phyloP scores from a whole-genome alignment of 257 asterid species.

The Penstemon newberryi region DNA sequence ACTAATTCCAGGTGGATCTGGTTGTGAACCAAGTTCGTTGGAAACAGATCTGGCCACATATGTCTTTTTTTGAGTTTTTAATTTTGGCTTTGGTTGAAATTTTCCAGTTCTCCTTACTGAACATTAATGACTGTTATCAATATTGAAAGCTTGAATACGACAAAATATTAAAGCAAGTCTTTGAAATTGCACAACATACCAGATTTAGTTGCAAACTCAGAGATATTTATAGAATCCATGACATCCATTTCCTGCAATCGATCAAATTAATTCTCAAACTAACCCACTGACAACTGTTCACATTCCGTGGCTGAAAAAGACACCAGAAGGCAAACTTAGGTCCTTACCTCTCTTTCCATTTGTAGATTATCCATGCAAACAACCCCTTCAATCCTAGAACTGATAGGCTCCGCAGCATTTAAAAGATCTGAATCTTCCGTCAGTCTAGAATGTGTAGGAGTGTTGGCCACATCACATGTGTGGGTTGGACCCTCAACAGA shows the following conservation, averaged over 20 bases:
- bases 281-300: background rate
- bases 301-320: slow-evolving; percentile 18
- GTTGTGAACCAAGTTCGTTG: slow-evolving; percentile 29
- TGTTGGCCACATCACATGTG: slow-evolving; percentile 30
- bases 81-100: slow-evolving; percentile 53
- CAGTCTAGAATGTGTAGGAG: slow-evolving; percentile 31
- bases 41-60: slow-evolving; percentile 31
- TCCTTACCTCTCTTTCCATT: slow-evolving; percentile 42
- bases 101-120: slow-evolving; percentile 49
- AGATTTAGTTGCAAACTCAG: slow-evolving; percentile 41
- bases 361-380: slow-evolving; percentile 25
- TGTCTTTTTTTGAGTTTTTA: slow-evolving; percentile 34
- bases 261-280: slow-evolving; percentile 27
- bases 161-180: slow-evolving; percentile 11
- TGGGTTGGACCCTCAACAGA: slow-evolving; percentile 30
- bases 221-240: slow-evolving; percentile 39
- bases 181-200: slow-evolving; percentile 39
- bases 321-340: background rate
- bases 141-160: slow-evolving; percentile 19
- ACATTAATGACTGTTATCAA: slow-evolving; percentile 22
- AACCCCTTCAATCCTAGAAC: slow-evolving; percentile 35
- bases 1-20: slow-evolving; percentile 37
- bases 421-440: slow-evolving; percentile 40
- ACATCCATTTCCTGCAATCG: slow-evolving; percentile 50
- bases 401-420: slow-evolving; percentile 41